phyloP scores from a whole-genome alignment of 805 yeast species.

The Metschnikowia koreensis region DNA sequence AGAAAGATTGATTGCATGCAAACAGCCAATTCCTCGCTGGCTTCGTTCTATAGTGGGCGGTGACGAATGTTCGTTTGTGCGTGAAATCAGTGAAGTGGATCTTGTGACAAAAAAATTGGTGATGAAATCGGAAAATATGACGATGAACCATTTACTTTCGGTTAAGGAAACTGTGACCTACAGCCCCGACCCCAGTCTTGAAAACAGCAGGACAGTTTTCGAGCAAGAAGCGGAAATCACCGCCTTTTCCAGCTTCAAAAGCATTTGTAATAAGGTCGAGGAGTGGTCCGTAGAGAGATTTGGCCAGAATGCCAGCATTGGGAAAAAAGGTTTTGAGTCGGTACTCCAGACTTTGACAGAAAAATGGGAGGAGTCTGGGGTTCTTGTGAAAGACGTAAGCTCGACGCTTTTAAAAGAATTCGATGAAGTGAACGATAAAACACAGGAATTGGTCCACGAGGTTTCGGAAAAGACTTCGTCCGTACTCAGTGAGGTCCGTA shows the following conservation, averaged over 20 bases:
- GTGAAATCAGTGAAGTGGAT: slow-evolving; percentile 88
- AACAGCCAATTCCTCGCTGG: slow-evolving; percentile 87
- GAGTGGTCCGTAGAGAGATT: slow-evolving; percentile 91
- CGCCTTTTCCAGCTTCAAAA: slow-evolving; percentile 71
- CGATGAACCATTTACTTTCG: slow-evolving; percentile 69
- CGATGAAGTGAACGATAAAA: slow-evolving; percentile 24
- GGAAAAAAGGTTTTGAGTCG: slow-evolving; percentile 79
- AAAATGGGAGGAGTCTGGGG: slow-evolving; percentile 42
- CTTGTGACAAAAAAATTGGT: slow-evolving; percentile 59
- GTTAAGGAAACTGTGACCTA: slow-evolving; percentile 89
- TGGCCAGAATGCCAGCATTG: slow-evolving; percentile 80
- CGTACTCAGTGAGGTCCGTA: slow-evolving; percentile 20
- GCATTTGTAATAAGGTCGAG: slow-evolving; percentile 78
- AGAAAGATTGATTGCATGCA: slow-evolving; percentile 85
- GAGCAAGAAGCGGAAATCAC: slow-evolving; percentile 84
- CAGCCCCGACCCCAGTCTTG: slow-evolving; percentile 59
- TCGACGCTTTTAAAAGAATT: slow-evolving; percentile 26
- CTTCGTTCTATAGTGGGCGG: slow-evolving; percentile 70
- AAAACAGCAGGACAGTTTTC: slow-evolving; percentile 56
- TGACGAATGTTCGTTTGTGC: slow-evolving; percentile 68
- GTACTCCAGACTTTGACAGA: slow-evolving; percentile 58
- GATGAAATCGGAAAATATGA: slow-evolving; percentile 83
- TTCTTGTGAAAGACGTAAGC: slow-evolving; percentile 34
- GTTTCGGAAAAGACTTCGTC: slow-evolving; percentile 18
- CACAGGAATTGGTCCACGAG: slow-evolving; percentile 18